phyloP scores from a whole-genome alignment of 2,329 filamentous ascomycete species.

The Fusarium sp. region DNA sequence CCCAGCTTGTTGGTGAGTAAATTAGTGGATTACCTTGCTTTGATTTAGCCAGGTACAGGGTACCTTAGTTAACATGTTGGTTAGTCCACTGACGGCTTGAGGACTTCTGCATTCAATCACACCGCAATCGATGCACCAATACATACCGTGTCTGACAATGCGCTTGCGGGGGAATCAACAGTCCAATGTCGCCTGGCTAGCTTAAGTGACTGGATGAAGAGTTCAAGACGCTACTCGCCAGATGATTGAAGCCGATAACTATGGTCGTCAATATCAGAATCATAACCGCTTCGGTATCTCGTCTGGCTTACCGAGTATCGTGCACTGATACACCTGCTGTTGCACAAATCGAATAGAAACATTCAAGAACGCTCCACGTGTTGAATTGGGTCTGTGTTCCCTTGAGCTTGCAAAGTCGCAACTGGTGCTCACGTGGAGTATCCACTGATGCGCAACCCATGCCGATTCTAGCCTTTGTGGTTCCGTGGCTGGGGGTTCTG shows the following conservation, averaged over 20 bases:
- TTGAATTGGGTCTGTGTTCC: slow-evolving; percentile 43
- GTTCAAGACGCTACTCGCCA: slow-evolving; percentile 23
- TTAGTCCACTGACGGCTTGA: slow-evolving; percentile 18
- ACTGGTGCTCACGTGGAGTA: slow-evolving; percentile 47
- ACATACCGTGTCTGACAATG: slow-evolving; percentile 42
- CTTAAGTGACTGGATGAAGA: slow-evolving; percentile 38
- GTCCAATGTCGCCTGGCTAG: slow-evolving; percentile 29
- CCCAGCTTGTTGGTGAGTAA: slow-evolving; percentile 43
- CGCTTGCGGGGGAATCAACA: slow-evolving; percentile 39
- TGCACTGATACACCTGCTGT: slow-evolving; percentile 34
- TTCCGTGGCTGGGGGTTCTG: slow-evolving; percentile 42
- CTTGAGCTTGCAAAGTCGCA: slow-evolving; percentile 40
- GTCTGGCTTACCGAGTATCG: slow-evolving; percentile 25
- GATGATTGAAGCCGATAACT: slow-evolving; percentile 13
- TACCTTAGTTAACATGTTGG: slow-evolving; percentile 39
- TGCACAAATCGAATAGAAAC: slow-evolving; percentile 43
- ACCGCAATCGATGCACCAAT: slow-evolving; percentile 31
- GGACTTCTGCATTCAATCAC: slow-evolving; percentile 18
- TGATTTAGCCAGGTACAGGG: slow-evolving; percentile 41
- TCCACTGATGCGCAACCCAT: slow-evolving; percentile 48
- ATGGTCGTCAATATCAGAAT: slow-evolving; percentile 18
- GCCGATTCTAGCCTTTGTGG: slow-evolving; percentile 42
- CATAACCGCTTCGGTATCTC: neutral
- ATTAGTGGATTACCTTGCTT: slow-evolving; percentile 35
- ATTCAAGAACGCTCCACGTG: slow-evolving; percentile 46